These are phyloP conservation scores for Aspergillus jensenii DNA, from an alignment of 2,329 filamentous ascomycete species.

Conservation along the genomic window DNA sequence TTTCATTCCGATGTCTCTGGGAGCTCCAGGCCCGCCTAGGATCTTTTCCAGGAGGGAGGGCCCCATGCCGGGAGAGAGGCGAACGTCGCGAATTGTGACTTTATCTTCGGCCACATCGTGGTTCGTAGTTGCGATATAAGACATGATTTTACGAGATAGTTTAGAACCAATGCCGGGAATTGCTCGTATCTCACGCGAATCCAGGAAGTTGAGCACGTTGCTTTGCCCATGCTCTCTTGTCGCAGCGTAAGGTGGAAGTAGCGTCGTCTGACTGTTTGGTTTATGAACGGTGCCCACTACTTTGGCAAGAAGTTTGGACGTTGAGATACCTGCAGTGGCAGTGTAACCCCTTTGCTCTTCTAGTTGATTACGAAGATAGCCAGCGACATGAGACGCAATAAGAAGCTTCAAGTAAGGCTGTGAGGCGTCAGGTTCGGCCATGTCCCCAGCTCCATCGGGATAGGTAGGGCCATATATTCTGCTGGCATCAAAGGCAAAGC, in stretches of 20 bases:
- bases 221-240: slow-evolving; percentile 28
- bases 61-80: slow-evolving; percentile 62
- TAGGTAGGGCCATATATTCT: slow-evolving; percentile 64
- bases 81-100: slow-evolving; percentile 66
- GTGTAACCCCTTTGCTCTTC: slow-evolving; percentile 80
- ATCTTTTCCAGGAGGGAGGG: slow-evolving; percentile 66
- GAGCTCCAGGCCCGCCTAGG: slow-evolving; percentile 67
- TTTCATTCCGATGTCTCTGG: slow-evolving; percentile 68
- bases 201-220: slow-evolving; percentile 69
- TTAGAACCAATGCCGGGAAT: slow-evolving; percentile 86
- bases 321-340: slow-evolving; percentile 82
- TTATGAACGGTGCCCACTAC: slow-evolving; percentile 82
- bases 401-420: slow-evolving; percentile 61
- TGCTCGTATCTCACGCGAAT: slow-evolving; percentile 71
- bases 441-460: slow-evolving; percentile 35
- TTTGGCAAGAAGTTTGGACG: slow-evolving; percentile 83
- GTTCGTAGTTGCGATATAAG: slow-evolving; percentile 6
- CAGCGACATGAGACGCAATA: slow-evolving; percentile 78
- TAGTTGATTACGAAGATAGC: slow-evolving; percentile 69
- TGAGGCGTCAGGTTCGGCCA: slow-evolving; percentile 7
- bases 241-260: slow-evolving; percentile 64
- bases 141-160: slow-evolving; percentile 63
- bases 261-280: slow-evolving; percentile 80
- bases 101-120: slow-evolving; percentile 45
- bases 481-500: slow-evolving; percentile 76